Evolutionary conservation across 2,329 filamentous ascomycete species (phyloP).

Genomic region (Stagonosporopsis vannaccii): DNA sequence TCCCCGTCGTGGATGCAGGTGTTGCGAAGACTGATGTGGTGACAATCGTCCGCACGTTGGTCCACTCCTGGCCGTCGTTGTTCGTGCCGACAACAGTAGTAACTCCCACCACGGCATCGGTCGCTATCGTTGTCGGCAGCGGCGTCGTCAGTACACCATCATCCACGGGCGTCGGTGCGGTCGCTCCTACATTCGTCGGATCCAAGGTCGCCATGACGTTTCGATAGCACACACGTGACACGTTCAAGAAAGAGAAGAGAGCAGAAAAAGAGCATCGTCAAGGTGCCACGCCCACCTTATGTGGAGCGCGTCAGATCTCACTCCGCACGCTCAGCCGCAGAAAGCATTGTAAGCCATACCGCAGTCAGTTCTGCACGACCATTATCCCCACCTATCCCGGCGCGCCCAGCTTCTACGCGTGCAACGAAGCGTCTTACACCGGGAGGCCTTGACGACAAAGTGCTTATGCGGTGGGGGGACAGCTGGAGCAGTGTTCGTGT

Average conservation of each 20-base stretch:
- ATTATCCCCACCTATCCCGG: background rate
- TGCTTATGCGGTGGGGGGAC: slow-evolving; percentile 9
- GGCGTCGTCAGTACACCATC: background rate
- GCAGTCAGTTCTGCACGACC: background rate
- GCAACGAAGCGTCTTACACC: background rate
- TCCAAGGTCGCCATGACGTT: background rate
- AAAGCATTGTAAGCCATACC: slow-evolving; percentile 11
- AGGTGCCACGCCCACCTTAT: slow-evolving; percentile 6
- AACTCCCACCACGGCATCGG: background rate
- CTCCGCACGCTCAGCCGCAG: slow-evolving; percentile 14
- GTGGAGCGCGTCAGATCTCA: slow-evolving; percentile 3
- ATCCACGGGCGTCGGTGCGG: background rate
- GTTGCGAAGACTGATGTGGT: background rate
- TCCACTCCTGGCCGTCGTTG: background rate
- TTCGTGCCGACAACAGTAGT: background rate
- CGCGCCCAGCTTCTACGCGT: background rate
- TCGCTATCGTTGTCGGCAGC: background rate
- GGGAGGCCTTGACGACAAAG: slow-evolving; percentile 4
- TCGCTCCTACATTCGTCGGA: background rate
- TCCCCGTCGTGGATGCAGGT: background rate
- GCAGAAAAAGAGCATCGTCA: background rate
- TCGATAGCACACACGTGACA: slow-evolving; percentile 2
- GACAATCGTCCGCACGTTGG: background rate
- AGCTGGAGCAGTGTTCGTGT: background rate
- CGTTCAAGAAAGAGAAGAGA: background rate